phyloP scores from a whole-genome alignment of 1,139 yeast species.

The Yamadazyma sp. region DNA sequence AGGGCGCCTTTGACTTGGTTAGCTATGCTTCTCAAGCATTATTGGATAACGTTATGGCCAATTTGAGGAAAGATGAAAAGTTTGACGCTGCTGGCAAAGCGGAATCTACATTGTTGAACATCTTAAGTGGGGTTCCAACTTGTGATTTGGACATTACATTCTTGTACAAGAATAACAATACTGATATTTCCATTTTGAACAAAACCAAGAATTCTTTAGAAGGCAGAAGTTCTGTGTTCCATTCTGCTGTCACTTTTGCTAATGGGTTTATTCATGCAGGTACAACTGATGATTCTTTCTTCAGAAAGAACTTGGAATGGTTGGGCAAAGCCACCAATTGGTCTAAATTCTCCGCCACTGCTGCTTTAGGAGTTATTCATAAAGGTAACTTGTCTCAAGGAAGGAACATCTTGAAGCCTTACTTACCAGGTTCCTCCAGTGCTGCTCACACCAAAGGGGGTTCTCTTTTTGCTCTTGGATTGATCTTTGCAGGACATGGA shows the following conservation, averaged over 20 bases:
- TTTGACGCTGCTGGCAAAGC: constrained; percentile 32
- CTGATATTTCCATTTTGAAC: constrained; percentile 80
- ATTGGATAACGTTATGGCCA: constrained; percentile 58
- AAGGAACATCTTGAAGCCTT: constrained; percentile 81
- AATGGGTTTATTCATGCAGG: constrained; percentile 97
- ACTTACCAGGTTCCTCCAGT: constrained; percentile 79
- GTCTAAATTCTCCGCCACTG: constrained; percentile 98
- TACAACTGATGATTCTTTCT: constrained; percentile 92
- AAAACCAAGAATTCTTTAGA: constrained; percentile 81
- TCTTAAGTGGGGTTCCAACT: constrained; percentile 90
- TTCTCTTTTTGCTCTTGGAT: constrained; percentile 87
- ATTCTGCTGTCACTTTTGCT: constrained; percentile 92
- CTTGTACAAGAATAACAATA: constrained; percentile 79
- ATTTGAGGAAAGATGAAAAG: constrained; percentile 42
- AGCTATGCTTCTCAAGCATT: constrained; percentile 92
- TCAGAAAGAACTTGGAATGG: constrained; percentile 92
- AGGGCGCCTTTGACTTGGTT: constrained; percentile 93
- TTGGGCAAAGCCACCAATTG: constrained; percentile 95
- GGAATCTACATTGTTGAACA: constrained; percentile 54
- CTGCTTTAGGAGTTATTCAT: constrained; percentile 96
- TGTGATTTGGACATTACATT: constrained; percentile 92
- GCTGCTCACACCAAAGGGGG: constrained; percentile 96
- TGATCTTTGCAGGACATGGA: constrained; percentile 96
- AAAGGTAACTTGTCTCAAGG: constrained; percentile 94
- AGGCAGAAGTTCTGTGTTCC: constrained; percentile 91